Base-by-base conservation (phyloP, 345 rosid genomes). In the Eucalyptus victrix region DNA sequence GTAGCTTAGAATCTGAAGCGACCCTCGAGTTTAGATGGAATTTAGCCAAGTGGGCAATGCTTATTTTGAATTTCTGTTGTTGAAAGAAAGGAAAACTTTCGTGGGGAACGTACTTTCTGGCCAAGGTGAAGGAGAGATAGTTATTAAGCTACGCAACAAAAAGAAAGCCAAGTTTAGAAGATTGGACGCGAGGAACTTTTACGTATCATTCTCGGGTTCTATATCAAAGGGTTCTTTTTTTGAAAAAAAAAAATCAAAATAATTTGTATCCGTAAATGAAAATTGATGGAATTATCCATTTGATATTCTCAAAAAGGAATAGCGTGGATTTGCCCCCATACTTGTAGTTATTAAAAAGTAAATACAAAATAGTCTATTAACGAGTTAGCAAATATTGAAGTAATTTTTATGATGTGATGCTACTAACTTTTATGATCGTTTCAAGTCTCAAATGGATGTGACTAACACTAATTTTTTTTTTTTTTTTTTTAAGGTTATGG, bases 271-370 rank as follows among this genome's bases (percentile, higher is more conserved):
- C 30, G 85, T 12, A 21, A 72, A 40, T 12, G 85, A 76, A 40
- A 37, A 76, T 40, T 12, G 13, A 40, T 40, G 47, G 28, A 6
- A 76, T 76, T 76, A 76, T 76, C 28, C 16, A 76, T 40, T 76
- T 76, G 5, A 19, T 76, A 37, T 0, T 37, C 47, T 37, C 83
- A 76, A 37, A 19, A 37, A 6, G 28, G 83, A 37, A 76, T 37
- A 9, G 0, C 47, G 0, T 72, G 45, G 83, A 76, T 76, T 40
- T 76, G 28, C 16, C 16, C 83, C 47, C 2, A 11, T 0, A 6
- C 83, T 37, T 37, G 9, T 76, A 37, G 28, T 76, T 21, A 37
- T 44, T 21, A 37, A 76, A 40, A 76, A 37, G 47, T 76, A 76
- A 19, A 37, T 21, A 37, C 83, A 11, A 3, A 37, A 19, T 0